Conservation (phyloP, 352 stramenopile species). For the Pythium phragmiticola region DNA sequence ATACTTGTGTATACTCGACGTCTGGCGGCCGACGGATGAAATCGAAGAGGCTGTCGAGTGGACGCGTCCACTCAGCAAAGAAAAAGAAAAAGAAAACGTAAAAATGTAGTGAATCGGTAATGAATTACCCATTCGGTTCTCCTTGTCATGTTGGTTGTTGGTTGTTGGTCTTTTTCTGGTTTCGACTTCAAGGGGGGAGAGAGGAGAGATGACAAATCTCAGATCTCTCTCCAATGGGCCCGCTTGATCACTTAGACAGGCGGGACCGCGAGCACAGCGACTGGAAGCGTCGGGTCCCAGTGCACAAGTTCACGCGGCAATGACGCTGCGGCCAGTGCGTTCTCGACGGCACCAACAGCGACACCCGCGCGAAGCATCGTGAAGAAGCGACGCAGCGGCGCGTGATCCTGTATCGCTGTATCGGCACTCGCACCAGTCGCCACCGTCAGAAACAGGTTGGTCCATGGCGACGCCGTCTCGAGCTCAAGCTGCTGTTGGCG, state of each 20-base stretch:
- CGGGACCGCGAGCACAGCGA: not conserved
- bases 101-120: not conserved
- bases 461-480: conserved; percentile 2
- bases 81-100: not conserved
- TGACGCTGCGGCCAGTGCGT: not conserved
- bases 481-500: not conserved
- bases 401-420: conserved; percentile 7
- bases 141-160: not conserved
- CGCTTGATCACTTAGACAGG: not conserved
- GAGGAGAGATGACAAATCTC: not conserved
- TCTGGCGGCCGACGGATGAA: conserved; percentile 48
- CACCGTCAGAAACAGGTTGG: conserved; percentile 7
- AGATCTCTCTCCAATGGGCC: not conserved
- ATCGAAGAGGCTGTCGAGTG: conserved; percentile 69
- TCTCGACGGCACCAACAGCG: conserved; percentile 7
- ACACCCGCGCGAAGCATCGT: conserved; percentile 14
- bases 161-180: not conserved
- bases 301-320: conserved; percentile 13
- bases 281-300: conserved; percentile 13
- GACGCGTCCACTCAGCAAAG: conserved; percentile 14
- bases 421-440: not conserved
- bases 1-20: conserved; percentile 55
- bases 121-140: not conserved
- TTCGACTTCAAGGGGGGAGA: not conserved
- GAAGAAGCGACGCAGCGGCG: conserved; percentile 17